Base-by-base conservation (phyloP, 2,329 filamentous ascomycete species). In the Fusarium lyarnte region DNA sequence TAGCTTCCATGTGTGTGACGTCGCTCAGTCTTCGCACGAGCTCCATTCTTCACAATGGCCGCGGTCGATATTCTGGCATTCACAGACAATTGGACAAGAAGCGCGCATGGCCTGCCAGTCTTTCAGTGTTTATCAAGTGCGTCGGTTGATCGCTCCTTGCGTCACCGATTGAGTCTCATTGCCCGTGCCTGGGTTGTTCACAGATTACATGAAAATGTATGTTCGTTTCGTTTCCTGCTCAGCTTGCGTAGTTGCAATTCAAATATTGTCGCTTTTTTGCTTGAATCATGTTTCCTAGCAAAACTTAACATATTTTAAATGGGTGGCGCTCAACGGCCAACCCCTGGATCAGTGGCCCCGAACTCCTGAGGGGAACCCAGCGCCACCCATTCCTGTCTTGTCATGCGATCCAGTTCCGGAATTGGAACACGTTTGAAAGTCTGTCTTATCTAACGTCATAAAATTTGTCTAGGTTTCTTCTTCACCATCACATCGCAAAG, bases 1-100 rank as follows among this genome's bases (percentile, higher is more conserved):
- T 76, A 84, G 85, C 83, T 83, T 85, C 85, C 86, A 89, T 89
- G 87, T 84, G 84, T 87, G 79, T 83, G 81, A 82, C 80, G 81
- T 77, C 80, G 73, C 74, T 74, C 75, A 77, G 79, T 79, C 77
- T 83, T 76, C 77, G 78, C 75, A 84, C 80, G 80, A 85, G 82
- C 80, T 82, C 80, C 76, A 81, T 83, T 81, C 83, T 80, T 80
- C 85, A 87, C 77, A 79, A 89, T 89, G 87, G 87, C 87, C 81
- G 81, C 86, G 79, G 84, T 83, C 82, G 82, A 83, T 75, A 82
- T 87, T 82, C 78, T 84, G 80, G 79, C 79, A 71, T 82, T 81
- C 74, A 82, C 79, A 80, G 82, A 79, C 79, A 80, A 77, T 80
- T 84, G 80, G 82, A 81, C 78, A 81, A 81, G 76, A 83, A 82